These are phyloP conservation scores for Trichoderma arundinaceum DNA, from an alignment of 2,329 filamentous ascomycete genomes.

Conservation along the genomic window DNA sequence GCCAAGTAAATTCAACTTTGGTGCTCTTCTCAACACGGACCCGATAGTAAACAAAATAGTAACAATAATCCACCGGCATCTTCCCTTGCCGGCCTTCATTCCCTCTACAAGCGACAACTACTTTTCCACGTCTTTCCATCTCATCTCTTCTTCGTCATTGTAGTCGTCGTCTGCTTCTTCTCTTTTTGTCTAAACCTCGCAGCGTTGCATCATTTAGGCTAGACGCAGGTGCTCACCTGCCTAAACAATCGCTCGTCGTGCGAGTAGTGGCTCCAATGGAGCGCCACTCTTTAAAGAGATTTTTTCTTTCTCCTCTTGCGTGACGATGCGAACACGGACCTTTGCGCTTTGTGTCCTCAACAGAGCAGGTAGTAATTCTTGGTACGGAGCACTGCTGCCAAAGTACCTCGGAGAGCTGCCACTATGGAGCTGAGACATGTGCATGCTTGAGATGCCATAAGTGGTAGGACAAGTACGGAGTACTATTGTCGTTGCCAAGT, in stretches of 20 bases:
- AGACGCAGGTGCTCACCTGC: constrained; percentile 16
- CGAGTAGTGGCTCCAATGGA: not conserved
- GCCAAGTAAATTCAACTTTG: too few species aligned
- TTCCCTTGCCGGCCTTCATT: too few species aligned
- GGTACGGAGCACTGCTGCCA: not conserved
- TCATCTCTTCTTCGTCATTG: too few species aligned
- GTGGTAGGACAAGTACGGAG: not conserved
- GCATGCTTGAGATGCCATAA: constrained; percentile 3
- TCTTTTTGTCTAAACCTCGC: too few species aligned
- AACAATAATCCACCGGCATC: too few species aligned
- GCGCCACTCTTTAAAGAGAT: not conserved
- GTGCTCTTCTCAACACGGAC: too few species aligned
- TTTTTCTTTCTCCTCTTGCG: not conserved
- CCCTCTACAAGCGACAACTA: too few species aligned
- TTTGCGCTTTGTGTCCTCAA: not conserved
- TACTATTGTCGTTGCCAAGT: not conserved
- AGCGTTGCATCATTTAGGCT: too few species aligned
- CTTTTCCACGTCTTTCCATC: too few species aligned
- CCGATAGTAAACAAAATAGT: too few species aligned
- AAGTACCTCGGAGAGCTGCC: not conserved
- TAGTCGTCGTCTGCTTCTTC: too few species aligned
- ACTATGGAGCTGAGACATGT: constrained; percentile 1
- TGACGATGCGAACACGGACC: constrained; percentile 2
- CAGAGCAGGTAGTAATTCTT: not conserved
- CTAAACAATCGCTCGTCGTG: constrained; percentile 19